Evolutionary conservation across 2,329 filamentous ascomycete species (phyloP), one percentile per base, ranked within the genome.

Genomic region (Mollisiaceae sp.): DNA sequence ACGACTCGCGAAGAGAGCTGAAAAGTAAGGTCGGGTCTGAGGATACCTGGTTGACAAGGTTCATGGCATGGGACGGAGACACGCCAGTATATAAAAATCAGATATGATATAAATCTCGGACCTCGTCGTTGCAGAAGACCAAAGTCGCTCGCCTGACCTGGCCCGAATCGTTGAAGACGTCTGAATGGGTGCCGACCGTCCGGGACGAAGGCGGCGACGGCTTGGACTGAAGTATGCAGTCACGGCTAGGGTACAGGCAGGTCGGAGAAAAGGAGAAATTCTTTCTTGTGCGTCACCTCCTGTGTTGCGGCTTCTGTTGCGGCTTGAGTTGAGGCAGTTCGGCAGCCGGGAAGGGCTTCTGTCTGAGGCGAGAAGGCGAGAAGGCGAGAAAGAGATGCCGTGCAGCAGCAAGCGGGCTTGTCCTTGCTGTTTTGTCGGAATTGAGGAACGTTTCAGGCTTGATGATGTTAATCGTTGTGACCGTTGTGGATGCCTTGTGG

Each of bases 221-320:
- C 27, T 32, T 32, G 27, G 3, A 3, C 27, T 32, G 27, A 6
- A 32, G 27, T 6, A 32, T 3, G 27, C 27, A 32, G 27, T 32
- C 27, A 6, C 27, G 27, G 27, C 27, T 32, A 32, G 27, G 27
- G 27, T 32, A 15, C 4, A n/a, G n/a, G 41, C 4, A n/a, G n/a
- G 20, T 50, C 45, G 45, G 45, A 50, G 45, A 50, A 50, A 50
- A 50, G 45, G 45, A 24, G n/a, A n/a, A 18, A 18, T 43, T 43
- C 6, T 32, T 32, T 32, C 6, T 43, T 15, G 41, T 43, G 41
- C 41, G 41, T 18, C 6, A 15, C 5, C 2, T 43, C n/a, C 11
- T 43, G 15, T 18, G 15, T 43, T 18, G n/a, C 6, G 15, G 12
- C n/a, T 18, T 43, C 41, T n/a, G 41, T 18, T 32, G 6, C 15